Evolutionary conservation across 805 yeast species (phyloP).

Genomic region (Cyberlindnera mycetangii): DNA sequence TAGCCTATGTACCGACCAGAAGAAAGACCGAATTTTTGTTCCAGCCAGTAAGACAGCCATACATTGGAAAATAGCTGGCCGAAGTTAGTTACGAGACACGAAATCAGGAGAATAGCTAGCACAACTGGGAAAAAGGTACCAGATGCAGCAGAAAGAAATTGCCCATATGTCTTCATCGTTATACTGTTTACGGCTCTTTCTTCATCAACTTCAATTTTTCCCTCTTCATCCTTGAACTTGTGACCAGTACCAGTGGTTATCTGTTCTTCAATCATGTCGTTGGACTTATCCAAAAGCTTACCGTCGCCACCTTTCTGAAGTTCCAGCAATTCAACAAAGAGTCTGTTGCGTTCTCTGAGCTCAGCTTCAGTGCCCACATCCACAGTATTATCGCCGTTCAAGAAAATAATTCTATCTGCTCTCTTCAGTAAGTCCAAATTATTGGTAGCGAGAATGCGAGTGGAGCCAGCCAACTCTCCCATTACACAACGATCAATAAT

Average conservation of each 20-base stretch:
- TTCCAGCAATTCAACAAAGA: conserved; percentile 49
- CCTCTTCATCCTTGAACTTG: conserved; percentile 16
- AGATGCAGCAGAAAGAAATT: conserved; percentile 38
- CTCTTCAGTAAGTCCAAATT: conserved; percentile 64
- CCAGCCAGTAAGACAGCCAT: conserved; percentile 79
- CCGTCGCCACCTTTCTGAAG: conserved; percentile 22
- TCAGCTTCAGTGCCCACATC: conserved; percentile 59
- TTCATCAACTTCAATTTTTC: conserved; percentile 27
- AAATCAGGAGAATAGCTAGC: conserved; percentile 23
- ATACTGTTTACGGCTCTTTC: conserved; percentile 39
- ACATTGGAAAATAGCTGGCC: conserved; percentile 62
- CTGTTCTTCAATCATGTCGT: conserved; percentile 1
- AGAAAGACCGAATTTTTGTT: conserved; percentile 43
- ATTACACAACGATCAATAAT: conserved; percentile 63
- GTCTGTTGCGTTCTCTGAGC: conserved; percentile 41
- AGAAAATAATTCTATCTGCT: conserved; percentile 67
- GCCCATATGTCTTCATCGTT: conserved; percentile 31
- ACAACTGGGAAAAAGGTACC: conserved; percentile 36
- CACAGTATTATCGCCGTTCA: conserved; percentile 59
- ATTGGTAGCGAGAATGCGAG: conserved; percentile 85
- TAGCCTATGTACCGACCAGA: conserved; percentile 65
- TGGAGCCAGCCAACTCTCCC: conserved; percentile 51
- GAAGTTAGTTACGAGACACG: conserved; percentile 25
- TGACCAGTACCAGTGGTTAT: neutral
- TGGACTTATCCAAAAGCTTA: neutral